These are phyloP conservation scores for Tricholoma hemisulphureum DNA, from an alignment of 768 basidiomycete genomes.

Conservation along the genomic window DNA sequence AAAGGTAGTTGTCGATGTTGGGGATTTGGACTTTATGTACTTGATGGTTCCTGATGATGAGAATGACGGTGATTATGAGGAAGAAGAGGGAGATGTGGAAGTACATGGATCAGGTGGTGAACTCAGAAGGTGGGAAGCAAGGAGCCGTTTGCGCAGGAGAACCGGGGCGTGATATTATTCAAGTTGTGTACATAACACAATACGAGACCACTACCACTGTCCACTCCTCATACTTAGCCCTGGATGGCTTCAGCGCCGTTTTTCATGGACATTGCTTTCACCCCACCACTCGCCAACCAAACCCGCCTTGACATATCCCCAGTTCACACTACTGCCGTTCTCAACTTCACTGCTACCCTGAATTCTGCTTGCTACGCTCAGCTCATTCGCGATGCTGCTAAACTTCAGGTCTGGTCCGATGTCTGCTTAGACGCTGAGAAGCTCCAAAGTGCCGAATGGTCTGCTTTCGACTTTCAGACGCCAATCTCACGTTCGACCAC, in stretches of 20 bases:
- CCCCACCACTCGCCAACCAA: constrained; percentile 36
- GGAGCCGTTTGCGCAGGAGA: neutral
- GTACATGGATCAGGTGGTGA: neutral
- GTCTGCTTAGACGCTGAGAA: constrained; percentile 22
- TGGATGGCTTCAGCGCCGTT: constrained; percentile 3
- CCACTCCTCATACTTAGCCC: neutral
- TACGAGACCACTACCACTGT: constrained; percentile 10
- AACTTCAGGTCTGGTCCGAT: constrained; percentile 46
- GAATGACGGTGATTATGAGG: constrained; percentile 8
- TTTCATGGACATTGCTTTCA: constrained; percentile 38
- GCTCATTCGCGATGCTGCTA: constrained; percentile 28
- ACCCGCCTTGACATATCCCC: constrained; percentile 25
- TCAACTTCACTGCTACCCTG: constrained; percentile 40
- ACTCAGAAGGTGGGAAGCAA: neutral
- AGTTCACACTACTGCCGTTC: constrained; percentile 15
- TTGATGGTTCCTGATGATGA: constrained; percentile 8
- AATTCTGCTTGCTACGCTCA: constrained; percentile 28
- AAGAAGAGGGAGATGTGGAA: neutral
- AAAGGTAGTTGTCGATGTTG: neutral
- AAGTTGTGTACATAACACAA: neutral
- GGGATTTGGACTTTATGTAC: neutral
- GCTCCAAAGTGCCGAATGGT: constrained; percentile 29
- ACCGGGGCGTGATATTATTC: neutral
- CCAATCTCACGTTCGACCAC: neutral
- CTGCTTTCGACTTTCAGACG: constrained; percentile 31